Conservation (phyloP, 345 rosid species). For the Erodium maritimum region DNA sequence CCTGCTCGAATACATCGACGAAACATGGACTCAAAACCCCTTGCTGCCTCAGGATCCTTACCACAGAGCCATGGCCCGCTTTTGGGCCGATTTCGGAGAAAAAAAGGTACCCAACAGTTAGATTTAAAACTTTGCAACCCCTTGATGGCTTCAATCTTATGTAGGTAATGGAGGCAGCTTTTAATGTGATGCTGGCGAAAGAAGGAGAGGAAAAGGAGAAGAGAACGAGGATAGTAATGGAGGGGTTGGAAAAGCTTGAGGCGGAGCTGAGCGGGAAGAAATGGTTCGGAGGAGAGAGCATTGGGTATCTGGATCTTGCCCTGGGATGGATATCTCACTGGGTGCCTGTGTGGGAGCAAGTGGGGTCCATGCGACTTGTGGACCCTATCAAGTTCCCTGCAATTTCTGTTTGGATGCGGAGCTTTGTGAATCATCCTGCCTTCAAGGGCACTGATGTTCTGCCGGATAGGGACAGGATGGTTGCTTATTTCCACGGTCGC, state of each 20-base stretch:
- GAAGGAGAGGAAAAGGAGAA: constrained; percentile 17
- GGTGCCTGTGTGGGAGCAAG: constrained; percentile 25
- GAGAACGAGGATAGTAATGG: constrained; percentile 5
- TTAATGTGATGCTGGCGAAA: background rate
- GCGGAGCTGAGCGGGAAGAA: constrained; percentile 16
- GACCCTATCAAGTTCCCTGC: constrained; percentile 17
- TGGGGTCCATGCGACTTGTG: constrained; percentile 11
- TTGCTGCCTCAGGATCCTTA: background rate
- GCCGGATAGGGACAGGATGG: constrained; percentile 21
- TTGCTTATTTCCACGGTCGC: constrained; percentile 6
- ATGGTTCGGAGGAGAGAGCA: constrained; percentile 19
- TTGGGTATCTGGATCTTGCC: constrained; percentile 28
- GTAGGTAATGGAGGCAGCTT: constrained; percentile 4
- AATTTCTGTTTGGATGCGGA: constrained; percentile 17
- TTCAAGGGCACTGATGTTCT: constrained; percentile 14
- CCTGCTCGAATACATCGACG: constrained; percentile 27
- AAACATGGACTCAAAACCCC: constrained; percentile 5
- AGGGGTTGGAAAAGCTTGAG: constrained; percentile 21
- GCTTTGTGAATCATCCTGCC: constrained; percentile 13
- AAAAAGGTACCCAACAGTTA: background rate
- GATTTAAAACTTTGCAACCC: too few species aligned
- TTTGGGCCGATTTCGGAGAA: background rate
- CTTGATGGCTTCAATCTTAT: too few species aligned
- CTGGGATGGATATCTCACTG: constrained; percentile 16
- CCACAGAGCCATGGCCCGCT: background rate